Evolutionary conservation across 441 rosid species (phyloP).

Genomic region (Erysimum pusillum): DNA sequence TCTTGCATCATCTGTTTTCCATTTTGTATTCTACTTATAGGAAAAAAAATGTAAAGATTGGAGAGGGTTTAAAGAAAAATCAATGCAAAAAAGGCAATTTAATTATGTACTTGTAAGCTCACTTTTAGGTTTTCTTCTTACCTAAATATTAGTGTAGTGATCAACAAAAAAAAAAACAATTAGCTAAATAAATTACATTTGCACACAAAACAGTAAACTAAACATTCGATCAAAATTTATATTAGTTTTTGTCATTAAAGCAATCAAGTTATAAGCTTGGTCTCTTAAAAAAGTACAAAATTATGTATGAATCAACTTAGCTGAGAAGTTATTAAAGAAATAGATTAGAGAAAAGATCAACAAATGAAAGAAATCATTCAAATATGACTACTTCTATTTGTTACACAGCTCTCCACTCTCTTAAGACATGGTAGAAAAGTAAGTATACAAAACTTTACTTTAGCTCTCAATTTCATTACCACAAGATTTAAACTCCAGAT

Average conservation of each 20-base stretch:
- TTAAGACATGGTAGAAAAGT: slow-evolving; percentile 24
- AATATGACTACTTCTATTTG: slow-evolving; percentile 38
- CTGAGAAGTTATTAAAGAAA: slow-evolving; percentile 8
- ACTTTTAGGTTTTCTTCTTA: not conserved
- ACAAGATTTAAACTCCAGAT: slow-evolving; percentile 18
- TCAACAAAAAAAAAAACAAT: not conserved
- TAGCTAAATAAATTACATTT: not conserved
- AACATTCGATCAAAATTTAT: not conserved
- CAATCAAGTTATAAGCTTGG: not conserved
- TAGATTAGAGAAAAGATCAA: slow-evolving; percentile 11
- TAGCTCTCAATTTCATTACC: slow-evolving; percentile 22
- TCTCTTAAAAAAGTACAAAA: not conserved
- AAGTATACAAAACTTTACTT: slow-evolving; percentile 48
- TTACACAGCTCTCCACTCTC: slow-evolving; percentile 32
- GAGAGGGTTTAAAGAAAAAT: slow-evolving; percentile 13
- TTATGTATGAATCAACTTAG: slow-evolving; percentile 1
- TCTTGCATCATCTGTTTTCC: slow-evolving; percentile 26
- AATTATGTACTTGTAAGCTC: slow-evolving; percentile 4
- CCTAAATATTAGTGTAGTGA: slow-evolving; percentile 23
- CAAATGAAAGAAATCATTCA: slow-evolving; percentile 30
- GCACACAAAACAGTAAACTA: not conserved
- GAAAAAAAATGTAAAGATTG: slow-evolving; percentile 20
- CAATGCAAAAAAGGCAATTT: slow-evolving; percentile 20
- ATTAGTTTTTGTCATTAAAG: not conserved
- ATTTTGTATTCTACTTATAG: slow-evolving; percentile 17